Evolutionary conservation across 257 asterid species (phyloP).

Genomic region (Petunia secreta): DNA sequence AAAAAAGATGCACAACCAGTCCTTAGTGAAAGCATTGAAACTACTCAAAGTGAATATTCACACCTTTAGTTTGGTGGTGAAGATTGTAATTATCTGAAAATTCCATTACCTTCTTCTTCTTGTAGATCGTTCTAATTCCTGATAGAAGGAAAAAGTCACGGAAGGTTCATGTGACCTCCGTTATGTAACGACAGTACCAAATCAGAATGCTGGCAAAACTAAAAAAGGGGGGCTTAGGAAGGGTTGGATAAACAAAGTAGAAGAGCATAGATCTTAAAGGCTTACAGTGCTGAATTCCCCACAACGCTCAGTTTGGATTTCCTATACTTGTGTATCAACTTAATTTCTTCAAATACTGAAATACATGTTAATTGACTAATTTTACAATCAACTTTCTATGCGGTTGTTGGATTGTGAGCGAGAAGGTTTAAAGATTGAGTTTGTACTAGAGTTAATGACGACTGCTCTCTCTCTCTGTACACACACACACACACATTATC

Average conservation of each 20-base stretch:
- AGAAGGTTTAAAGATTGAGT: slow-evolving; percentile 12
- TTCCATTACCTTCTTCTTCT: not conserved
- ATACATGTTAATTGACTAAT: too few species aligned
- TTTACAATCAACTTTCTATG: not conserved
- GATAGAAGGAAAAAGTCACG: not conserved
- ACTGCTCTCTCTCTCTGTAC: not conserved
- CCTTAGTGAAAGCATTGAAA: not conserved
- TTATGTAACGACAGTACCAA: not conserved
- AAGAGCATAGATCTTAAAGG: not conserved
- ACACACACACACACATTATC: not conserved
- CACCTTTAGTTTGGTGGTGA: not conserved
- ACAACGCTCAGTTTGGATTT: too few species aligned
- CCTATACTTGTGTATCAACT: too few species aligned
- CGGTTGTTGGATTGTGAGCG: slow-evolving; percentile 16
- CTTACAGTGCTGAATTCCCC: not conserved
- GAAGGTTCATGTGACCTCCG: not conserved
- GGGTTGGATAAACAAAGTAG: not conserved
- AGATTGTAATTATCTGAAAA: not conserved
- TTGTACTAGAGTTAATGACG: not conserved
- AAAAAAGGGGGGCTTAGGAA: not conserved
- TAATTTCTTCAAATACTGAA: too few species aligned
- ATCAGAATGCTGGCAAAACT: not conserved
- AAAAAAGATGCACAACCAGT: slow-evolving; percentile 23
- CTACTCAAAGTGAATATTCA: slow-evolving; percentile 6
- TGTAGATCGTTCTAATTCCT: slow-evolving; percentile 13